Base-by-base conservation (phyloP, 2,329 filamentous ascomycete genomes). In the Hymenoscyphus fraxineus region DNA sequence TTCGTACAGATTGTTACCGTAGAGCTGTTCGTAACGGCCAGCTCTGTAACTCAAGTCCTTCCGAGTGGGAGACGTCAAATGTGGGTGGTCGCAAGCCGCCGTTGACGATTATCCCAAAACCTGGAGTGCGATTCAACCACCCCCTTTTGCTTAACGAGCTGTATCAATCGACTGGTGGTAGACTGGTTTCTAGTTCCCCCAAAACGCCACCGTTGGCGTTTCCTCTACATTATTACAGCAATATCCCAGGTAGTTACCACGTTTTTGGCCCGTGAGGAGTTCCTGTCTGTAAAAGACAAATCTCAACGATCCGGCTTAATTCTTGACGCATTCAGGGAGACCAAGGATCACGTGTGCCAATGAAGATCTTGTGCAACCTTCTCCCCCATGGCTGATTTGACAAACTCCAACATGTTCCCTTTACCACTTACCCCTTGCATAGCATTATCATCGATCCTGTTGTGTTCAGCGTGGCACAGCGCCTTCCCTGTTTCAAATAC, bases 401-500 rank as follows among this genome's bases (percentile, higher is more conserved):
- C 80, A 73, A 90, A 88, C 22, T 80, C 78, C 71, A 81, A 83
- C 74, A 90, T 77, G 68, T 79, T 78, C 60, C 76, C 77, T 68
- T 74, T 75, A 12, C 73, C 74, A 51, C 80, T 77, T 65, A 83
- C 83, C 60, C 77, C 35, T 75, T 70, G 62, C 76, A 76, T 61
- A 73, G 74, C 63, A 73, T 74, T 62, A 71, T 68, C 66, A 70
- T 73, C 72, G 16, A 66, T 71, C 56, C 69, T 71, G 38, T 59
- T 70, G 40, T 59, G 16, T 74, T 71, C 67, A 32, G 80, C 79
- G 65, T 80, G 88, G 76, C 93, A 97, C 58, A 88, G 81, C 47
- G 79, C 78, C 73, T 86, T 82, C 40, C 90, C 92, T 56, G 81
- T 79, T 66, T 88, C 82, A 68, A 88, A 85, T 19, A 90, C 85